A percentile compares a stretch with the other conserved stretches of the same genome.
These are phyloP conservation scores for Candida dajiaensis DNA, from an alignment of 805 yeast species.

Conservation along the genomic window DNA sequence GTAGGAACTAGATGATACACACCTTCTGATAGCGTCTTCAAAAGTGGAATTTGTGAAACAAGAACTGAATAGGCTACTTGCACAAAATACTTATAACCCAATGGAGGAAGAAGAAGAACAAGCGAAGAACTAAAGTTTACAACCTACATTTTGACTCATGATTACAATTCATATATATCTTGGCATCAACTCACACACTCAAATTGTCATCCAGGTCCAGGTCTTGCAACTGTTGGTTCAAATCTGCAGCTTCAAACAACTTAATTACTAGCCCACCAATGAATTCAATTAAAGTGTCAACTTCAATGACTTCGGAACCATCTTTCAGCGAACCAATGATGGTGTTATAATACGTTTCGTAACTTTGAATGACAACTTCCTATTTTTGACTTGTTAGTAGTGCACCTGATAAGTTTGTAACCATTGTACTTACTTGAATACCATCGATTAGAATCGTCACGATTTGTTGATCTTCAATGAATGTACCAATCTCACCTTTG, in stretches of 20 bases:
- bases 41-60: constrained; percentile 70
- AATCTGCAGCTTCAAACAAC: constrained; percentile 24
- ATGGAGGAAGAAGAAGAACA: constrained; percentile 43
- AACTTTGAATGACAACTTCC: constrained; percentile 51
- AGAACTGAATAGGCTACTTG: constrained; percentile 69
- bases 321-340: constrained; percentile 20
- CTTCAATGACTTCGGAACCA: constrained; percentile 45
- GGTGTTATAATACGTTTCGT: constrained; percentile 44
- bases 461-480: constrained; percentile 50
- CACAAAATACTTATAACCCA: constrained; percentile 83
- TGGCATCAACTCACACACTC: constrained; percentile 1
- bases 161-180: neutral
- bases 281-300: constrained; percentile 52
- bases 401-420: neutral
- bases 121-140: neutral
- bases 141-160: neutral
- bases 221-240: neutral
- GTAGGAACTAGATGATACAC: constrained; percentile 86
- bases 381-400: constrained; percentile 1
- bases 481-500: constrained; percentile 43
- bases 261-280: constrained; percentile 31
- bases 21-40: constrained; percentile 71
- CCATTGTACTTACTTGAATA: constrained; percentile 30
- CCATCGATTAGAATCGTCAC: constrained; percentile 54
- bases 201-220: constrained; percentile 7